Percentiles rank a stretch among this genome's conserved stretches.
Evolutionary conservation across 106 monocot species (phyloP).

Genomic region (Allium fistulosum): DNA sequence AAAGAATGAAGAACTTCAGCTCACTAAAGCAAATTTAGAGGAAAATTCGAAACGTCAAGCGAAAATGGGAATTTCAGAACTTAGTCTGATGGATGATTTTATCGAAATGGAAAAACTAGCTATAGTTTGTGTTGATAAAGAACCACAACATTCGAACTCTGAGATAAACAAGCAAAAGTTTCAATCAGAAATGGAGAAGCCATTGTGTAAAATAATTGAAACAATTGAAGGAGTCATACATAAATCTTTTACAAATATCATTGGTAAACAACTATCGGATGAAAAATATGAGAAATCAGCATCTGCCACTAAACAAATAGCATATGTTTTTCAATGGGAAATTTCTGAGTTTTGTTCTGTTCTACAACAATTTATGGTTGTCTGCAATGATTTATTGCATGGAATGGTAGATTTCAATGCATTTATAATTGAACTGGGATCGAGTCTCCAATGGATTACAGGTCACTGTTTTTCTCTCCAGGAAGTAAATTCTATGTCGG

Average conservation of each 20-base stretch:
- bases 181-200: constrained; percentile 22
- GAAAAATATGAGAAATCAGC: constrained; percentile 10
- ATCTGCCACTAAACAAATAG: constrained; percentile 17
- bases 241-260: constrained; percentile 11
- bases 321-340: constrained; percentile 41
- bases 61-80: constrained; percentile 26
- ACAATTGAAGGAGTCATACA: constrained; percentile 42
- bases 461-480: constrained; percentile 55
- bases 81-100: constrained; percentile 76
- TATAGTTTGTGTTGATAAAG: constrained; percentile 24
- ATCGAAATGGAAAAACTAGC: constrained; percentile 62
- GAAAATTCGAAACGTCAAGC: constrained; percentile 30
- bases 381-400: constrained; percentile 46
- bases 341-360: constrained; percentile 37
- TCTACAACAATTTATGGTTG: constrained; percentile 32
- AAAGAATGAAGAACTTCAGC: constrained; percentile 44
- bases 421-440: constrained; percentile 30
- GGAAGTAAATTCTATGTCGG: constrained; percentile 49
- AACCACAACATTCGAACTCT: constrained; percentile 4
- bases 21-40: constrained; percentile 32
- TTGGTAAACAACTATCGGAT: constrained; percentile 4
- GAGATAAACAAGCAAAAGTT: constrained; percentile 3
- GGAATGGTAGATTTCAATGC: constrained; percentile 31
- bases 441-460: constrained; percentile 50
- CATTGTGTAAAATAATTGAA: constrained; percentile 33